Evolutionary conservation across 352 stramenopile genomes (phyloP).

Genomic region (Phytophthora pluvialis): DNA sequence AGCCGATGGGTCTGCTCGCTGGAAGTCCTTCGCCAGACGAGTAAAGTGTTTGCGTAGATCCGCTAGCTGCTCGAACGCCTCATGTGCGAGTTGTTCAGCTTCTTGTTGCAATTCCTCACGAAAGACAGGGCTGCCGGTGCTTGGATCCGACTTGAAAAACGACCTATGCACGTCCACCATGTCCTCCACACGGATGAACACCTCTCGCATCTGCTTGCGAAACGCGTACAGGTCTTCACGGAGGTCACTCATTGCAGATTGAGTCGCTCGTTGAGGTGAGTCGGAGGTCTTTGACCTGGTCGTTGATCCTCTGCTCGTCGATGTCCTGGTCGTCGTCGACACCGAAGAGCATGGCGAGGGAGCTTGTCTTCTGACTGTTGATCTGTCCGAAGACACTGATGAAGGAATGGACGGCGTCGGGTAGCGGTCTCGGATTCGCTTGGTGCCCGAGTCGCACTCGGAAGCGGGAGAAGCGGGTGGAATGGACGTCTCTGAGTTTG

Average conservation of each 20-base stretch:
- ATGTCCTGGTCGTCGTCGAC: slow-evolving; percentile 3
- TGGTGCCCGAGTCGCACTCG: not conserved
- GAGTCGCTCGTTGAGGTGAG: not conserved
- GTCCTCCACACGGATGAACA: slow-evolving; percentile 63
- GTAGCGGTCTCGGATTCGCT: not conserved
- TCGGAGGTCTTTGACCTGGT: not conserved
- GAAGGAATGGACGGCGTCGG: slow-evolving; percentile 10
- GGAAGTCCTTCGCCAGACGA: slow-evolving; percentile 37
- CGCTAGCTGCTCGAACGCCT: slow-evolving; percentile 56
- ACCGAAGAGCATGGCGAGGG: slow-evolving; percentile 26
- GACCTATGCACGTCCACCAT: slow-evolving; percentile 71
- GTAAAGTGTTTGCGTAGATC: slow-evolving; percentile 48
- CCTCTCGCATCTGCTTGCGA: slow-evolving; percentile 64
- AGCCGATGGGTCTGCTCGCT: slow-evolving; percentile 9
- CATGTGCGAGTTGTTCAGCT: slow-evolving; percentile 37
- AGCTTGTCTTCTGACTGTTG: not conserved
- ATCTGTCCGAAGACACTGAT: slow-evolving; percentile 6
- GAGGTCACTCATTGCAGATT: slow-evolving; percentile 30
- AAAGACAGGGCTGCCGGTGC: slow-evolving; percentile 43
- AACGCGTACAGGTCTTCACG: slow-evolving; percentile 69
- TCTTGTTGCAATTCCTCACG: slow-evolving; percentile 34
- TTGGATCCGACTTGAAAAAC: slow-evolving; percentile 61
- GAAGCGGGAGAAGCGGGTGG: slow-evolving; percentile 7
- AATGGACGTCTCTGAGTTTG: slow-evolving; percentile 26
- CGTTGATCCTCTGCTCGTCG: not conserved